A percentile compares a stretch with the other conserved stretches of the same genome.
These are phyloP conservation scores for Sambucus nigra DNA, from an alignment of 129 eudicot species.

Conservation along the genomic window DNA sequence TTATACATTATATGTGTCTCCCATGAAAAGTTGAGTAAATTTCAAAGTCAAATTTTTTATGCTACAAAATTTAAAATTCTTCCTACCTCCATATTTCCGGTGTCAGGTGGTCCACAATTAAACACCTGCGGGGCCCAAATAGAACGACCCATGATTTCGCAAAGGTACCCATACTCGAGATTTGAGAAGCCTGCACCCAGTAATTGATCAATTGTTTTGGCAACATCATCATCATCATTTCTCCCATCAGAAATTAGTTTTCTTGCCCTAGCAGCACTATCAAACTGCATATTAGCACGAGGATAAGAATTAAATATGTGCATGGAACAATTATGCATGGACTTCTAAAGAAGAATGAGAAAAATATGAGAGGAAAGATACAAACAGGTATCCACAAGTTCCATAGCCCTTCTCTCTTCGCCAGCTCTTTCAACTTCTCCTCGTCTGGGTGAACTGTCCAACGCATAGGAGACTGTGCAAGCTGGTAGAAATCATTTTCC, in stretches of 20 bases:
- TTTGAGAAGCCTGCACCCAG: slow-evolving; percentile 93
- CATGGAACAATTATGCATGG: neutral
- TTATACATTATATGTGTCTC: too few species aligned
- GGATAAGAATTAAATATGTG: slow-evolving; percentile 1
- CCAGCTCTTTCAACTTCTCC: slow-evolving; percentile 77
- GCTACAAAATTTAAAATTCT: neutral
- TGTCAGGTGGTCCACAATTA: slow-evolving; percentile 97
- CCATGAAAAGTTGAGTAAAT: too few species aligned
- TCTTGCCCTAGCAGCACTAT: slow-evolving; percentile 87
- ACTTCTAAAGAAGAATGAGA: neutral
- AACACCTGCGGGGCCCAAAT: slow-evolving; percentile 98
- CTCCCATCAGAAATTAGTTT: slow-evolving; percentile 41
- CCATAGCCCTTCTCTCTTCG: slow-evolving; percentile 90
- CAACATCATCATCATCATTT: slow-evolving; percentile 19
- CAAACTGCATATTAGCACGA: slow-evolving; percentile 35
- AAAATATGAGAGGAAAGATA: slow-evolving; percentile 1
- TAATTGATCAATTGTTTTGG: slow-evolving; percentile 31
- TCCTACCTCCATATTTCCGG: slow-evolving; percentile 98
- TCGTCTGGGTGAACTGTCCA: slow-evolving; percentile 93
- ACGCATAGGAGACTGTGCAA: slow-evolving; percentile 57
- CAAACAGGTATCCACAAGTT: slow-evolving; percentile 88
- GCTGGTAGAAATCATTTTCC: slow-evolving; percentile 67
- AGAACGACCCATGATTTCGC: slow-evolving; percentile 95
- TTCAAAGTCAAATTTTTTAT: neutral
- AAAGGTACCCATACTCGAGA: slow-evolving; percentile 91